Base-by-base conservation (phyloP, 306 rosid species). In the Prosopis cineraria region DNA sequence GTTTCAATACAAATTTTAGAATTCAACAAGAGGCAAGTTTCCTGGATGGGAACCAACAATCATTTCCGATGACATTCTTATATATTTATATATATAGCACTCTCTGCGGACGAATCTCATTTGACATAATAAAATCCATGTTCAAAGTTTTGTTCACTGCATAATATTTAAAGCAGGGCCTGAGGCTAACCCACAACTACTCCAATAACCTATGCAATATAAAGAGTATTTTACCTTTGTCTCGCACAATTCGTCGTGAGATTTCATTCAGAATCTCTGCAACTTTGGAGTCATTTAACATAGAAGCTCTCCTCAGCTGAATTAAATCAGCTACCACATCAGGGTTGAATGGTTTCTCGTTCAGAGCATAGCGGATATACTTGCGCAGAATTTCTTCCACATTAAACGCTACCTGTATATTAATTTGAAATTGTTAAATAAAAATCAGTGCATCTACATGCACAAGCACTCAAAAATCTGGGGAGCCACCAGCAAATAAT, bases 301-400 rank as follows among this genome's bases (percentile, higher is more conserved):
- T 65, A 76, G 98, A 84, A 83, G 93, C 95, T 79, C 79, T 88
- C 70, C 97, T 87, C 10, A 90, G 86, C 78, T 85, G 93, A 83
- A 94, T 90, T 74, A 94, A 82, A 80, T 83, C 83, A 74, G 92
- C 90, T 75, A 94, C 93, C 83, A 87, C 25, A 40, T 87, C 97
- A 34, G 97, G 94, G 80, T 94, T 92, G 85, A 94, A 94, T 40
- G 95, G 89, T 76, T 90, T 94, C 85, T 94, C 98, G 74, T 94
- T 94, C 87, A 94, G 77, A 76, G 91, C 85, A 88, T 85, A 92
- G 0, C 95, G 92, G 74, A 94, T 89, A 77, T 94, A 92, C 91
- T 94, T 94, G 64, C 97, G 97, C 90, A 94, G 78, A 80, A 94
- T 88, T 79, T 86, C 92, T 39, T 87, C 89, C 78, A 81, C 72